Percentiles rank a stretch among this genome's conserved stretches.
phyloP scores from a whole-genome alignment of 305 asterid genomes.

The Plantago coronopus region DNA sequence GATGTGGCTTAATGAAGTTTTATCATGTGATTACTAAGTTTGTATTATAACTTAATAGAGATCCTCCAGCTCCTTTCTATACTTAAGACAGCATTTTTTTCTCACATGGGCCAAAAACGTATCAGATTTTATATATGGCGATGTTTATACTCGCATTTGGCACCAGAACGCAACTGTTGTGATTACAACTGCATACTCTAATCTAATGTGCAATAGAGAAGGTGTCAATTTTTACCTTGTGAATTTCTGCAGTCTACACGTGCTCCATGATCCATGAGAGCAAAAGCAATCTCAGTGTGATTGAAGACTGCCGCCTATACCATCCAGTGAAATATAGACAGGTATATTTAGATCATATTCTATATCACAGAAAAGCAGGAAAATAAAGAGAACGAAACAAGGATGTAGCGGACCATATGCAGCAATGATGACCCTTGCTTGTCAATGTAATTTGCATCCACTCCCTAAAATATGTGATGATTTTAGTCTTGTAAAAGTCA shows the following conservation, averaged over 20 bases:
- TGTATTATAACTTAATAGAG: not conserved
- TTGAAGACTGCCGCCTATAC: slow-evolving; percentile 88
- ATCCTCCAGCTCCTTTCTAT: slow-evolving; percentile 10
- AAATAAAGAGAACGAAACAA: slow-evolving; percentile 17
- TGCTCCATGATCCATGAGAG: slow-evolving; percentile 88
- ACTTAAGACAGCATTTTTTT: slow-evolving; percentile 11
- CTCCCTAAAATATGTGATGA: slow-evolving; percentile 53
- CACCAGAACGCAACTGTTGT: slow-evolving; percentile 15
- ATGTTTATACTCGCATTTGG: slow-evolving; percentile 10
- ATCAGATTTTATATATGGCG: slow-evolving; percentile 11
- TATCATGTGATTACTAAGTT: not conserved
- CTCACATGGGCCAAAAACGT: slow-evolving; percentile 10
- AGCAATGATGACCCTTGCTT: slow-evolving; percentile 89
- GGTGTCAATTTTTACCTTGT: slow-evolving; percentile 53
- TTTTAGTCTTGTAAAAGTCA: slow-evolving; percentile 25
- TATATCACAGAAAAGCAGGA: not conserved
- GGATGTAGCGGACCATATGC: slow-evolving; percentile 60
- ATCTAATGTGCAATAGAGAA: slow-evolving; percentile 16
- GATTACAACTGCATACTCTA: not conserved
- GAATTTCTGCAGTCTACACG: slow-evolving; percentile 63
- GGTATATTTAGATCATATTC: slow-evolving; percentile 4
- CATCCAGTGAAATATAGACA: slow-evolving; percentile 18
- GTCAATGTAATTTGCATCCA: slow-evolving; percentile 83
- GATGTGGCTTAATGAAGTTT: not conserved
- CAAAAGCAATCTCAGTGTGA: slow-evolving; percentile 79